Conservation (phyloP, 148 eudicot species). For the Beta vulgaris region DNA sequence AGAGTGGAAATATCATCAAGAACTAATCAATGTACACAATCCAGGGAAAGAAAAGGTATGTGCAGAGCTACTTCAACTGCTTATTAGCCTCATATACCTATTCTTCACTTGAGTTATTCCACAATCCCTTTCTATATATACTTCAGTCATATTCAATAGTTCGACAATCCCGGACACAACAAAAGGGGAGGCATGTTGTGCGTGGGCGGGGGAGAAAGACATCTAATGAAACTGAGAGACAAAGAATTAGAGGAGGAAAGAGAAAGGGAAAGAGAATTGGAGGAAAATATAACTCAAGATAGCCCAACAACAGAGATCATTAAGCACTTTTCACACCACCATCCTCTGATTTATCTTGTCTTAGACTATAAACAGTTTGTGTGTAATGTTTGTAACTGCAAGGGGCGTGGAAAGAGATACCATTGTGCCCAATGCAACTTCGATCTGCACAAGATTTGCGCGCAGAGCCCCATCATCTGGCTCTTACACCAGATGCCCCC, state of each 20-base stretch:
- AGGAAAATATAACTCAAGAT: conserved; percentile 6
- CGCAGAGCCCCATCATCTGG: conserved; percentile 12
- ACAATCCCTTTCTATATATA: neutral
- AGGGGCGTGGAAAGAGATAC: conserved; percentile 10
- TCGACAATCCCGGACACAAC: neutral
- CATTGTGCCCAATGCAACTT: conserved; percentile 24
- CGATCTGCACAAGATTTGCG: conserved; percentile 28
- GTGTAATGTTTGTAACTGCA: conserved; percentile 13
- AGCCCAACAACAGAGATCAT: neutral
- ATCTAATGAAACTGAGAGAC: conserved; percentile 22
- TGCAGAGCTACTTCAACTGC: neutral
- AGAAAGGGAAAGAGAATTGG: conserved; percentile 16
- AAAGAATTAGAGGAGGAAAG: conserved; percentile 2
- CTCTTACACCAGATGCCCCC: conserved; percentile 25
- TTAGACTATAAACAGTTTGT: neutral
- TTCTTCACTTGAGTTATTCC: neutral
- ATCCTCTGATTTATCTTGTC: conserved; percentile 9
- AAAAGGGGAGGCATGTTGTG: conserved; percentile 26
- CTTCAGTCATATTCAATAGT: neutral
- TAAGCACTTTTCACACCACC: conserved; percentile 22
- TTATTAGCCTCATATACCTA: neutral
- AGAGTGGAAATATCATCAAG: neutral
- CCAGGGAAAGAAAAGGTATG: neutral
- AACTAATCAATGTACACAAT: neutral
- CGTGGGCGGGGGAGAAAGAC: conserved; percentile 4